These are phyloP conservation scores for Phytophthora foliorum DNA, from an alignment of 352 stramenopile genomes.

Conservation along the genomic window DNA sequence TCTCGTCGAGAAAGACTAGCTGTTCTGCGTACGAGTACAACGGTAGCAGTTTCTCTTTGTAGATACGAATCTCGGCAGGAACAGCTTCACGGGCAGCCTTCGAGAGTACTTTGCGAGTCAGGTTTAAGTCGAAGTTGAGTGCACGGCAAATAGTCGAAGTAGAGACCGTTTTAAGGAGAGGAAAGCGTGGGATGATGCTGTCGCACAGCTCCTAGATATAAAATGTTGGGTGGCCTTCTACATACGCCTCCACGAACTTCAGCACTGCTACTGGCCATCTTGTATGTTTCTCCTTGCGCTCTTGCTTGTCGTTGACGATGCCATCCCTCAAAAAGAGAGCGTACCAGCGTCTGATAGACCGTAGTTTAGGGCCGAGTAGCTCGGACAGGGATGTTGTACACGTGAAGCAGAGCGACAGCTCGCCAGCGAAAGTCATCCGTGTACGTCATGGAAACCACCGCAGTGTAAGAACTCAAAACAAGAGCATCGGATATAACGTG, in stretches of 20 bases:
- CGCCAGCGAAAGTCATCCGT: conserved; percentile 7
- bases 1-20: background rate
- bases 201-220: conserved; percentile 17
- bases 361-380: conserved; percentile 4
- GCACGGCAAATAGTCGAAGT: conserved; percentile 1
- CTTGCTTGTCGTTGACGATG: conserved; percentile 1
- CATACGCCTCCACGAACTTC: background rate
- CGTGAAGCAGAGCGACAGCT: conserved; percentile 5
- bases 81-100: conserved; percentile 5
- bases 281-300: background rate
- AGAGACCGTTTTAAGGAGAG: background rate
- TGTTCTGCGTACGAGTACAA: background rate
- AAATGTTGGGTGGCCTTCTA: conserved; percentile 3
- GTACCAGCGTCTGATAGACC: conserved; percentile 12
- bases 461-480: no score
- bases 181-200: background rate
- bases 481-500: no score
- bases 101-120: conserved; percentile 5
- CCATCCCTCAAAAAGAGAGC: background rate
- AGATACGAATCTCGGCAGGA: conserved; percentile 1
- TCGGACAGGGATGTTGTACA: conserved; percentile 5
- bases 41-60: background rate
- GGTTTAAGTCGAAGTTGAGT: conserved; percentile 7
- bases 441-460: conserved; percentile 6
- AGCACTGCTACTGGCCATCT: conserved; percentile 2